Conservation (phyloP, 345 rosid genomes). For the Populus tremula region DNA sequence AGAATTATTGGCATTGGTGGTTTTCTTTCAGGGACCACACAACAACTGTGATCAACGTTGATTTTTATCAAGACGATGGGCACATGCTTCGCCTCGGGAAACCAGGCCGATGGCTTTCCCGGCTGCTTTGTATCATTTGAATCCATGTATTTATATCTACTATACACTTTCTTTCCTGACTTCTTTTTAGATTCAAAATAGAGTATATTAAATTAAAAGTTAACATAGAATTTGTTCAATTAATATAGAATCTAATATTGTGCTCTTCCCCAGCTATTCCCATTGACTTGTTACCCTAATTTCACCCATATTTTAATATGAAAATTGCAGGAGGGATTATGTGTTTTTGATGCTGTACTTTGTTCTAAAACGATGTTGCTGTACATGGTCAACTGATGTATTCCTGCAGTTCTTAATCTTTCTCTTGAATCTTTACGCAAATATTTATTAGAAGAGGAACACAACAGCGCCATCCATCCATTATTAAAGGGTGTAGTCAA, state of each 20-base stretch:
- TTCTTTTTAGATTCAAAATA: too few relatives aligned
- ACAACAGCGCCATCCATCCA: not conserved
- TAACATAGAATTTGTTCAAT: too few relatives aligned
- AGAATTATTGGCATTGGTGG: not conserved
- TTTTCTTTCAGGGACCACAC: not conserved
- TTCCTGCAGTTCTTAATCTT: too few relatives aligned
- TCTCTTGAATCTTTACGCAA: not conserved
- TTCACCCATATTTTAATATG: not conserved
- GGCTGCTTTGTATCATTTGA: too few relatives aligned
- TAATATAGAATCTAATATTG: too few relatives aligned
- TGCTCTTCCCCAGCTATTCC: not conserved
- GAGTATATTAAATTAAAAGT: too few relatives aligned
- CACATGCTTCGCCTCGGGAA: conserved; percentile 3
- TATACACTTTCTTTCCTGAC: too few relatives aligned
- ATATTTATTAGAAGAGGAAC: not conserved
- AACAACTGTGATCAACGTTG: not conserved
- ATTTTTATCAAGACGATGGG: not conserved
- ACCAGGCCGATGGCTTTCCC: not conserved
- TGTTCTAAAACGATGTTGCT: too few relatives aligned
- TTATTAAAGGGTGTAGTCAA: too few relatives aligned
- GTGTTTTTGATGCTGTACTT: too few relatives aligned
- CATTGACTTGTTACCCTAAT: not conserved
- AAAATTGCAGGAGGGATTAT: not conserved
- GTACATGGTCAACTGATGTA: too few relatives aligned
- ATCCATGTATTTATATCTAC: not conserved